phyloP scores from a whole-genome alignment of 129 eudicot genomes.

The Artemisia tridentata region DNA sequence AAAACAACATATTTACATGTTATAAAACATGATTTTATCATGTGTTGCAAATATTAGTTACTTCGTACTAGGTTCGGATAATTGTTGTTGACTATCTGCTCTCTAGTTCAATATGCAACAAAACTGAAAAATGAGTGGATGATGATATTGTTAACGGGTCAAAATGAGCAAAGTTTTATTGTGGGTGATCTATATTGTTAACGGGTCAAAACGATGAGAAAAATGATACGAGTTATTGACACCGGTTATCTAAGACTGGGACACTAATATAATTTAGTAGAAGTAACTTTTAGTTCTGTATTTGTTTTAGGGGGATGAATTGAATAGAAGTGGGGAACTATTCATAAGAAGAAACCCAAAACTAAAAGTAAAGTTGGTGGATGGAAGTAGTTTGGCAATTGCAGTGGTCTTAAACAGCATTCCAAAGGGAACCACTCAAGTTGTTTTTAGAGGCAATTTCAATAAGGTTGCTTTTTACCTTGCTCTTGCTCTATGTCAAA shows the following conservation, averaged over 20 bases:
- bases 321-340: slow-evolving; percentile 51
- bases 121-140: neutral
- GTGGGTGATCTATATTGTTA: too few species aligned
- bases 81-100: too few species aligned
- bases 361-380: slow-evolving; percentile 63
- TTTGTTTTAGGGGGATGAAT: slow-evolving; percentile 42
- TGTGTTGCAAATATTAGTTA: neutral
- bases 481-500: slow-evolving; percentile 60
- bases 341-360: slow-evolving; percentile 52
- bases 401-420: slow-evolving; percentile 67
- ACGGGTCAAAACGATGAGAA: too few species aligned
- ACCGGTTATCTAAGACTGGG: too few species aligned
- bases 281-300: neutral
- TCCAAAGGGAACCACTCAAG: slow-evolving; percentile 64
- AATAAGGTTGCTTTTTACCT: slow-evolving; percentile 59
- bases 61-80: too few species aligned
- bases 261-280: neutral
- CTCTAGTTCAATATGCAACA: neutral
- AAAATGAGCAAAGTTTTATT: neutral
- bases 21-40: neutral
- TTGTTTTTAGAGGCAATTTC: slow-evolving; percentile 52
- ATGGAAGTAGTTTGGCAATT: slow-evolving; percentile 75
- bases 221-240: neutral
- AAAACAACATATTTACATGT: neutral
- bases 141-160: neutral